These are phyloP conservation scores for Fonsecaea pedrosoi DNA, from an alignment of 2,329 filamentous ascomycete species.

Conservation along the genomic window DNA sequence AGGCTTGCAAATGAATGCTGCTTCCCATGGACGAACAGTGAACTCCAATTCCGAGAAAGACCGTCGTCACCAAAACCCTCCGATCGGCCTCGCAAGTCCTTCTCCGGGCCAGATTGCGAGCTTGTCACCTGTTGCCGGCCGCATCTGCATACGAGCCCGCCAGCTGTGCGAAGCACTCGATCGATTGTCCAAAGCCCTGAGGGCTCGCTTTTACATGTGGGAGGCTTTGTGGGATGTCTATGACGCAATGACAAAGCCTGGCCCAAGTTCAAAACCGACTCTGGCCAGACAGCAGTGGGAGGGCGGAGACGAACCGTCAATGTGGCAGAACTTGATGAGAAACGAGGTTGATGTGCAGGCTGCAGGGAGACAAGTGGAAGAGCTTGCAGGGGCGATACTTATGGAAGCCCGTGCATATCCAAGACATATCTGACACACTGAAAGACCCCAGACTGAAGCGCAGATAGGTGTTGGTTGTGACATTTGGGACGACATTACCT, in stretches of 20 bases:
- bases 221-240: not conserved
- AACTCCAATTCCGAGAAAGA: not conserved
- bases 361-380: not conserved
- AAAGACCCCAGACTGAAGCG: not conserved
- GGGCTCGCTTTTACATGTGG: not conserved
- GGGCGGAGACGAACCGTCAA: not conserved
- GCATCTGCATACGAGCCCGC: not conserved
- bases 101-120: not conserved
- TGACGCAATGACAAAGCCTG: constrained; percentile 1
- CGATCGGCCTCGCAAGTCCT: not conserved
- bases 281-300: not conserved
- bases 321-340: not conserved
- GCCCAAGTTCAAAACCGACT: not conserved
- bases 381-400: not conserved
- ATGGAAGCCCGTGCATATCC: not conserved
- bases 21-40: not conserved
- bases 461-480: not conserved
- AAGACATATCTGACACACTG: not conserved
- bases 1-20: not conserved
- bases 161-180: not conserved
- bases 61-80: not conserved
- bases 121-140: not conserved
- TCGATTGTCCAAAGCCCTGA: not conserved
- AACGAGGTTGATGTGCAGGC: not conserved
- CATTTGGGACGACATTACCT: not conserved